phyloP scores from a whole-genome alignment of 306 rosid genomes.

The Cucurbita maxima region DNA sequence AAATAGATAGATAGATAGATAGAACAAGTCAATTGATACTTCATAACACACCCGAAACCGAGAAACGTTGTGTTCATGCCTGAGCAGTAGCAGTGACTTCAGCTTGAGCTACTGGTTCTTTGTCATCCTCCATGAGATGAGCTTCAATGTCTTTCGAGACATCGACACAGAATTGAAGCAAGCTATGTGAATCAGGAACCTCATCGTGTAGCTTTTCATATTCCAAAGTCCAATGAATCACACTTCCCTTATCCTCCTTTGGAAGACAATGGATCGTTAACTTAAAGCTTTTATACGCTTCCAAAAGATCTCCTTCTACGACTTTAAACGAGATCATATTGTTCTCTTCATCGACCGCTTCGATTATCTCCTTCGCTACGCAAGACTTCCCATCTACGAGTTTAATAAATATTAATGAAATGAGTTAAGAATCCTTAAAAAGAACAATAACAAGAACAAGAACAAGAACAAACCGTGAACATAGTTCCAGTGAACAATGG shows the following conservation, averaged over 20 bases:
- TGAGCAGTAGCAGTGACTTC: not conserved
- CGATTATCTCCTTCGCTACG: not conserved
- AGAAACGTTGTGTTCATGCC: not conserved
- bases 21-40: too few relatives aligned
- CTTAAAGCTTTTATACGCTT: not conserved
- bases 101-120: not conserved
- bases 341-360: not conserved
- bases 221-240: not conserved
- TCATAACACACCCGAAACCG: too few relatives aligned
- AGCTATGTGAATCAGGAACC: not conserved
- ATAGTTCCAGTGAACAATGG: not conserved
- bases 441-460: too few relatives aligned
- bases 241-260: not conserved
- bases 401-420: too few relatives aligned
- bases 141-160: constrained; percentile 1
- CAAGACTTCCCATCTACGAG: not conserved
- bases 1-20: too few relatives aligned
- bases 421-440: too few relatives aligned
- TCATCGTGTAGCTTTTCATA: not conserved
- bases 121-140: not conserved
- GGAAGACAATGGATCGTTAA: not conserved
- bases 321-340: not conserved
- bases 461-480: not conserved
- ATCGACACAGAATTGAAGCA: not conserved
- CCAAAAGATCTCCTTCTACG: not conserved